A percentile compares a stretch with the other conserved stretches of the same genome.
phyloP scores from a whole-genome alignment of 2,329 filamentous ascomycete species.

The Aspergillus sp. region DNA sequence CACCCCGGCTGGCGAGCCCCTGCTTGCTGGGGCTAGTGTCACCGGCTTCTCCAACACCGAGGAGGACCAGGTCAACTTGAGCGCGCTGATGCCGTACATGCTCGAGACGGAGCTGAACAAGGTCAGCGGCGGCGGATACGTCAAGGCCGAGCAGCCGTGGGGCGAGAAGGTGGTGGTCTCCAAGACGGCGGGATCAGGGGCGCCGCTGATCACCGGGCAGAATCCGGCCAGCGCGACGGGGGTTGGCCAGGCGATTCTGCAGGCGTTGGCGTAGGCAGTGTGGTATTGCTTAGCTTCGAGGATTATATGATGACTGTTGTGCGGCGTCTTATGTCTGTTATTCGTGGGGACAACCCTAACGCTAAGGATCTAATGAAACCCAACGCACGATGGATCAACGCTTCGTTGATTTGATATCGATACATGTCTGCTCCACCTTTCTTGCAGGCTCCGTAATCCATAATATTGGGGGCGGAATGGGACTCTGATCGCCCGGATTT shows the following conservation, averaged over 20 bases:
- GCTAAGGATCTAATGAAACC: too few species aligned
- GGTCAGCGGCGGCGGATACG: constrained; percentile 40
- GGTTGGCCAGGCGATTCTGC: constrained; percentile 44
- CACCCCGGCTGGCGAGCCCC: constrained; percentile 39
- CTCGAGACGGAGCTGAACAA: constrained; percentile 44
- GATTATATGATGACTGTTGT: too few species aligned
- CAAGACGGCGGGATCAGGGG: constrained; percentile 23
- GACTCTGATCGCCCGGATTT: neutral
- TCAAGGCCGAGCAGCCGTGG: constrained; percentile 47
- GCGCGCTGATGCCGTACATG: constrained; percentile 43
- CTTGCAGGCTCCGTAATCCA: too few species aligned
- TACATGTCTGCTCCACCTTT: too few species aligned
- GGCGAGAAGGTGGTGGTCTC: constrained; percentile 43
- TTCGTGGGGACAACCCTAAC: too few species aligned
- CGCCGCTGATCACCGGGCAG: constrained; percentile 47
- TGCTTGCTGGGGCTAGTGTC: constrained; percentile 41
- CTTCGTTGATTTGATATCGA: too few species aligned
- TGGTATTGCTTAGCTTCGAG: too few species aligned
- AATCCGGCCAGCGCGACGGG: constrained; percentile 46
- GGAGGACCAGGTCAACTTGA: constrained; percentile 42
- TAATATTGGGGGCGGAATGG: too few species aligned
- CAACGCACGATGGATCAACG: too few species aligned
- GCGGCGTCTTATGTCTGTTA: too few species aligned
- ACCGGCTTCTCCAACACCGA: constrained; percentile 50
- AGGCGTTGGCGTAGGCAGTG: constrained; percentile 22